These are phyloP conservation scores for Curvularia lunata DNA, from an alignment of 2,329 filamentous ascomycete genomes.

Conservation along the genomic window DNA sequence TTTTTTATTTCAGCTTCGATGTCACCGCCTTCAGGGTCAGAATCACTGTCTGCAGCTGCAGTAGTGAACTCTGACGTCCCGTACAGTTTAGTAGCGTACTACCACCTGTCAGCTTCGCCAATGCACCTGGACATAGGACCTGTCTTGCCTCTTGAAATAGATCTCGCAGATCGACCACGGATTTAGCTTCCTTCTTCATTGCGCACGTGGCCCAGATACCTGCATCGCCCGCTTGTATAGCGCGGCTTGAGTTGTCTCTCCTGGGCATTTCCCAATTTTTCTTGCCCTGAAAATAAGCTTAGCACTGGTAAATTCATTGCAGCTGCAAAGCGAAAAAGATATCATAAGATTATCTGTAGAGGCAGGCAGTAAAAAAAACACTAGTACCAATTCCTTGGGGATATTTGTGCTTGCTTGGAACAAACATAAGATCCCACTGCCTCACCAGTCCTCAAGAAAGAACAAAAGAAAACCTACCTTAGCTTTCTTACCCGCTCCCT, in stretches of 20 bases:
- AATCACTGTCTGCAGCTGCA: conserved; percentile 50
- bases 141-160: conserved; percentile 69
- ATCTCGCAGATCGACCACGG: conserved; percentile 69
- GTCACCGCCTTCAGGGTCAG: conserved; percentile 54
- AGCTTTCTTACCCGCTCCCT: conserved; percentile 43
- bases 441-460: conserved; percentile 17
- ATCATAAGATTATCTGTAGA: conserved; percentile 15
- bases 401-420: too few relatives aligned
- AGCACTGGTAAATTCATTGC: conserved; percentile 19
- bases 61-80: conserved; percentile 46
- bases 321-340: conserved; percentile 29
- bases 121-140: conserved; percentile 1
- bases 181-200: conserved; percentile 72
- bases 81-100: conserved; percentile 70
- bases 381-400: too few relatives aligned
- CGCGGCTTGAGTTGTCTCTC: conserved; percentile 40
- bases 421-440: conserved; percentile 5
- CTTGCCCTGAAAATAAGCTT: conserved; percentile 45
- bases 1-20: conserved; percentile 76
- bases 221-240: conserved; percentile 70
- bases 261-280: conserved; percentile 54
- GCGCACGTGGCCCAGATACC: conserved; percentile 83
- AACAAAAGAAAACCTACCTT: conserved; percentile 42
- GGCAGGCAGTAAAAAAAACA: conserved; percentile 4
- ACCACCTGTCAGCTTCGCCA: conserved; percentile 48